phyloP scores from a whole-genome alignment of 2,329 filamentous ascomycete genomes.

The Diaporthe citriasiana region DNA sequence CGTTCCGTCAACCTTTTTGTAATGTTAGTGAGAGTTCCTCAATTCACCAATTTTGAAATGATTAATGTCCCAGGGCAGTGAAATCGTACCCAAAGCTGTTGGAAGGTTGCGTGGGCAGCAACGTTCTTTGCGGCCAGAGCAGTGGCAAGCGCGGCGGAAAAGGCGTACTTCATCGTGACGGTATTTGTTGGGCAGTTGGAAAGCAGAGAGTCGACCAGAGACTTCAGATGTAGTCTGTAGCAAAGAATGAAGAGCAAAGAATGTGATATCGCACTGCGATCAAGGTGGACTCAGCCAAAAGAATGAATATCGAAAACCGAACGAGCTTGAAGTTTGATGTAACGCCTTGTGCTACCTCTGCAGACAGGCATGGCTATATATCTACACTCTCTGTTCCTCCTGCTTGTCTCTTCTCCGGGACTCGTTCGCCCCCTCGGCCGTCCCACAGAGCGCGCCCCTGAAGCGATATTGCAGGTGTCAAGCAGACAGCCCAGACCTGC shows the following conservation, averaged over 20 bases:
- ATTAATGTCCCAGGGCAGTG: too few relatives aligned
- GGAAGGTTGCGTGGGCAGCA: conserved; percentile 65
- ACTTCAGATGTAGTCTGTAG: conserved; percentile 16
- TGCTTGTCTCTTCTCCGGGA: neutral
- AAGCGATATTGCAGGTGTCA: conserved; percentile 34
- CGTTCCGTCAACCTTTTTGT: conserved; percentile 54
- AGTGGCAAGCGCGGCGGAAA: conserved; percentile 17
- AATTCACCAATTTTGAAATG: neutral
- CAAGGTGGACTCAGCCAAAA: conserved; percentile 32
- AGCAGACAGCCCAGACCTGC: conserved; percentile 27
- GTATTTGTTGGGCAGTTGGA: neutral
- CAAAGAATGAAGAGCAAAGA: conserved; percentile 20
- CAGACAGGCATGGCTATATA: conserved; percentile 8
- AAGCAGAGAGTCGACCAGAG: conserved; percentile 23
- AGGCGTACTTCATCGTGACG: conserved; percentile 23
- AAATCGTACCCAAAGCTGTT: conserved; percentile 58
- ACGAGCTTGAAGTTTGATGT: conserved; percentile 5
- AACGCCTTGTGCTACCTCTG: neutral
- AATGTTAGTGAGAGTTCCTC: neutral
- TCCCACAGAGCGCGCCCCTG: conserved; percentile 17
- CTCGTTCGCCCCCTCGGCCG: neutral
- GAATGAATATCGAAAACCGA: conserved; percentile 27
- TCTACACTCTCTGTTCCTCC: neutral
- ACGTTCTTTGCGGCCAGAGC: conserved; percentile 45
- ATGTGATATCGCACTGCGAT: conserved; percentile 34